These are phyloP conservation scores for Cryphonectria radicalis DNA, from an alignment of 2,329 filamentous ascomycete genomes.

Conservation along the genomic window DNA sequence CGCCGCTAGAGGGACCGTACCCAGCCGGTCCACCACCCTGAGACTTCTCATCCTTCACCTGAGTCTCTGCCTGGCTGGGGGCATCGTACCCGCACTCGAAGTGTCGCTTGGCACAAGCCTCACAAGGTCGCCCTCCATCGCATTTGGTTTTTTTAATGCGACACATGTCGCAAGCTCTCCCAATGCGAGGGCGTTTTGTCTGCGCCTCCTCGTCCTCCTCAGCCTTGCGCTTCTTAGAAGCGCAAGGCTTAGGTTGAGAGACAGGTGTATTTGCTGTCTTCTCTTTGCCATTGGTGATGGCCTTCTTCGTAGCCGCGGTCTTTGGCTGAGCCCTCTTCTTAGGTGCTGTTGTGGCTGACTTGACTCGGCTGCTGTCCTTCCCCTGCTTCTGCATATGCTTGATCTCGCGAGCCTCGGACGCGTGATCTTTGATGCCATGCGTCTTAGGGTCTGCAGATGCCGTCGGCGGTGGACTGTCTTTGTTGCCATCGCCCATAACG, in stretches of 20 bases:
- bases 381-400: neutral
- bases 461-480: neutral
- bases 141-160: slow-evolving; percentile 27
- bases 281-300: neutral
- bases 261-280: neutral
- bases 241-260: neutral
- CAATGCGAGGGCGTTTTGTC: neutral
- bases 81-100: slow-evolving; percentile 13
- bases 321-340: slow-evolving; percentile 5
- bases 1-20: neutral
- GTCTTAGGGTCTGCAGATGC: neutral
- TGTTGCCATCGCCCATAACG: neutral
- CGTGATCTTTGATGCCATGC: neutral
- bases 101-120: slow-evolving; percentile 11
- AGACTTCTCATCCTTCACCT: neutral
- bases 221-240: neutral
- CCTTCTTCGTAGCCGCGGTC: slow-evolving; percentile 1
- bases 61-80: neutral
- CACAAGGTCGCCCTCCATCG: slow-evolving; percentile 18
- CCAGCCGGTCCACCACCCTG: neutral
- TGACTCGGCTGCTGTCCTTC: neutral
- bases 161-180: slow-evolving; percentile 21
- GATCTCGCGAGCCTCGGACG: neutral
- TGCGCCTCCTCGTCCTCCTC: neutral
- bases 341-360: neutral